phyloP scores from a whole-genome alignment of 371 early-diverging fungal species.

The Lichtheimia hyalospora region DNA sequence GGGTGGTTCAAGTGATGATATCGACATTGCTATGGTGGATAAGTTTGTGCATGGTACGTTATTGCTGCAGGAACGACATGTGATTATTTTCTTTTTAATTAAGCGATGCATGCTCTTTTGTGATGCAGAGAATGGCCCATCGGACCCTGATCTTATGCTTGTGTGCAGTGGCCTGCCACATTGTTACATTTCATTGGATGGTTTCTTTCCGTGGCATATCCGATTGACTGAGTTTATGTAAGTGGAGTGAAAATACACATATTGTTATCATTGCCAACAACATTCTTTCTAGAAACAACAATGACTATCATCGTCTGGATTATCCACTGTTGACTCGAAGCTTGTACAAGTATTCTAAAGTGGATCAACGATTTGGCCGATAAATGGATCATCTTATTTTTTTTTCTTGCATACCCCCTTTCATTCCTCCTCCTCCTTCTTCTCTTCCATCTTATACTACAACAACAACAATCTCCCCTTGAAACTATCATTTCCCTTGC shows the following conservation, averaged over 20 bases:
- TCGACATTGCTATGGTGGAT: slow-evolving; percentile 33
- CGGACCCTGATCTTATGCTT: slow-evolving; percentile 63
- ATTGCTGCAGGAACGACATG: background rate
- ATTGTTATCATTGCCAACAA: background rate
- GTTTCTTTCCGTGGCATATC: slow-evolving; percentile 68
- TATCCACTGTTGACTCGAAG: slow-evolving; percentile 47
- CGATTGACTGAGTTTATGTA: slow-evolving; percentile 62
- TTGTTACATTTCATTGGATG: slow-evolving; percentile 50
- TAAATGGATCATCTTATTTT: slow-evolving; percentile 6
- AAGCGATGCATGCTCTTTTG: slow-evolving; percentile 5
- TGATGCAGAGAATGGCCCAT: slow-evolving; percentile 24
- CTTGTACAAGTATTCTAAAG: slow-evolving; percentile 48
- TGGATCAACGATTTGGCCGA: slow-evolving; percentile 54
- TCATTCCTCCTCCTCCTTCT: no score
- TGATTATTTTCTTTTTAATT: background rate
- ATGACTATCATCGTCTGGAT: slow-evolving; percentile 24
- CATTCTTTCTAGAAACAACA: slow-evolving; percentile 6
- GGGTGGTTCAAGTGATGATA: slow-evolving; percentile 13
- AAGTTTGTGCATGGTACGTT: slow-evolving; percentile 35
- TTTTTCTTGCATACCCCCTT: no score
- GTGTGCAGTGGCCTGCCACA: slow-evolving; percentile 60
- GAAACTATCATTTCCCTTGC: background rate
- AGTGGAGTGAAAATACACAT: slow-evolving; percentile 10
- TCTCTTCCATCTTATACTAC: no score
- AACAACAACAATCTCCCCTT: no score